Evolutionary conservation across 805 yeast species (phyloP), one percentile per base, ranked within the genome.

Genomic region (Lipomyces spencermartinsiae): DNA sequence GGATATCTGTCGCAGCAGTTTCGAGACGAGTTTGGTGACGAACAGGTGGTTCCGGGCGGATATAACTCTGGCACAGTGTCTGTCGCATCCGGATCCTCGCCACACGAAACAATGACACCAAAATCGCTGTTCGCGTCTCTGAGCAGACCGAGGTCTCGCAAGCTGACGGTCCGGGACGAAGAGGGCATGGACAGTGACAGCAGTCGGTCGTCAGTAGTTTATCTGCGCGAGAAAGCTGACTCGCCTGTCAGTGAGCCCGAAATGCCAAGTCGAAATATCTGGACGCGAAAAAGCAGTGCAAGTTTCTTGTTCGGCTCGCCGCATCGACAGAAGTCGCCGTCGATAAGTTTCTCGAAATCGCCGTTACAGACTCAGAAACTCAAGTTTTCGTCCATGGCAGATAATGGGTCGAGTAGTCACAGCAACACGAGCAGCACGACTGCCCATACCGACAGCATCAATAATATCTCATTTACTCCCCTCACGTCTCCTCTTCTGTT

Each of bases 401-500:
- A 31, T 31, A 53, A 57, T 3, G 34, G 59, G 19, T 29, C 34
- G 25, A 57, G 46, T n/a, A 33, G 16, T 16, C 5, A 33, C 22
- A 31, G 56, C 34, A 53, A 53, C 34, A 43, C 22, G 22, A 43
- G 49, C 22, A 43, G 25, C 54, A 25, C 22, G 7, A 33, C 34
- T 33, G 19, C 29, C 25, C 53, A 9, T 25, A 61, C 12, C 14
- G 59, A 54, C 14, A 34, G 31, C 16, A 25, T 57, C 59, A 62
- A 22, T 51, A 62, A 58, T 35, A 22, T 25, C 34, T 51, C 65
- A 7, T 63, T 69, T 34, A 69, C 93, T 0, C 92, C 91, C 3
- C 75, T 81, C 1, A 82, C 87, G 0, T 87, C 91, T 0, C 94
- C 93, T 0, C 75, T 84, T 60, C 79, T 88, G 12, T 74, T 81